Evolutionary conservation across 1,284 basidiomycete genomes (phyloP), one percentile per base, ranked within the genome.

Genomic region (Phylloboletellus chloephorus): DNA sequence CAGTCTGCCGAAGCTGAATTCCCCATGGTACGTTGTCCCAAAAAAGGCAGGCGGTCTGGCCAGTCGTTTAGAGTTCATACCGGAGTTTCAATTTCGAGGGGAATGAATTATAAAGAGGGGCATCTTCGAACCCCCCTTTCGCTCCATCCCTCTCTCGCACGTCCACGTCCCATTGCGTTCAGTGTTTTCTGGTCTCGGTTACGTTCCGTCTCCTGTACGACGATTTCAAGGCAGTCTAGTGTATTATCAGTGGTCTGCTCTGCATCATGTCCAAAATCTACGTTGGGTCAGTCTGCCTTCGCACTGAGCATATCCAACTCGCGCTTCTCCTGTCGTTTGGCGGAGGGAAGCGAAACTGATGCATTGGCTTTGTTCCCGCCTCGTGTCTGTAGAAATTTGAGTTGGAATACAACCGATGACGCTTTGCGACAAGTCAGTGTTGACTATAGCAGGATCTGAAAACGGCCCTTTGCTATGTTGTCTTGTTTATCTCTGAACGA

Each of bases 381-480:
- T 60, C 54, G 55, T 52, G 63, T 62, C 55, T 73, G 67, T 79
- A 88, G 84, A 73, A 88, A 88, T 78, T 73, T 88, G 75, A 87
- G 84, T 74, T 88, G 90, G 90, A 90, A 88, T 79, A 92, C 90
- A 67, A 92, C 80, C 63, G 90, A 93, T 78, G 89, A 92, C 43
- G 79, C 78, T 49, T 76, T 94, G 58, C 79, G 80, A 67, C 68
- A 79, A 74, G 89, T 91, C 75, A 82, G 84, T 87, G 54, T 74
- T 68, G 59, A 68, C 61, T 61, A 51, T 55, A 52, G 57, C 51
- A 36, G 55, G 61, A 56, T 54, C 54, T 48, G 57, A 59, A 60
- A 60, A 54, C 53, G 63, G 57, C 57, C 61, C 58, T 59, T 53
- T 60, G 64, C 61, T 54, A 63, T 63, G 57, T 60, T 54, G 46